Evolutionary conservation across 495 filamentous ascomycete species (phyloP).

Genomic region (Niebla homalea): DNA sequence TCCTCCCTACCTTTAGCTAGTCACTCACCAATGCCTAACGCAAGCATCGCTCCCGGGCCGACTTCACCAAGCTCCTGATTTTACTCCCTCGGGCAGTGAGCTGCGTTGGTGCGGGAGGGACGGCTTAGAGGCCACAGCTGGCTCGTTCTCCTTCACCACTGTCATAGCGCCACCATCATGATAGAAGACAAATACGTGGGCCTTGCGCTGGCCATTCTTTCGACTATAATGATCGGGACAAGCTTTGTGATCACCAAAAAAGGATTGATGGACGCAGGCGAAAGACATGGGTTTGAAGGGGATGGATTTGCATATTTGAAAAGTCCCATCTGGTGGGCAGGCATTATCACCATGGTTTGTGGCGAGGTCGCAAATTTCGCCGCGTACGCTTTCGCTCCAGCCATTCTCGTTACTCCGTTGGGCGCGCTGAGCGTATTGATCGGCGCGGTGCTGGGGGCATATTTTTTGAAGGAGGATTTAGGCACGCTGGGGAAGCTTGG

Average conservation of each 20-base stretch:
- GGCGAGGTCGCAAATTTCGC: conserved; percentile 95
- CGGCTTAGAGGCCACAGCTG: too few species aligned
- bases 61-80: too few species aligned
- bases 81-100: too few species aligned
- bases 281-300: conserved; percentile 88
- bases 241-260: conserved; percentile 94
- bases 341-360: conserved; percentile 69
- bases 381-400: conserved; percentile 94
- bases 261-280: conserved; percentile 79
- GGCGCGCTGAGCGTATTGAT: conserved; percentile 90
- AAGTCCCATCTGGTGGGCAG: conserved; percentile 91
- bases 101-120: too few species aligned
- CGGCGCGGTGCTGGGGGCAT: conserved; percentile 85
- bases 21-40: too few species aligned
- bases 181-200: conserved; percentile 65
- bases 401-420: conserved; percentile 89
- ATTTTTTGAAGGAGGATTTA: conserved; percentile 80
- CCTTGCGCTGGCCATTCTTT: conserved; percentile 74
- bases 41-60: too few species aligned
- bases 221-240: conserved; percentile 82
- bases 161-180: conserved; percentile 5
- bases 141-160: too few species aligned
- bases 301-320: conserved; percentile 89
- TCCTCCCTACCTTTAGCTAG: too few species aligned
- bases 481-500: conserved; percentile 84